phyloP scores from a whole-genome alignment of 2,329 filamentous ascomycete genomes.

The Paraphoma chrysanthemicola region DNA sequence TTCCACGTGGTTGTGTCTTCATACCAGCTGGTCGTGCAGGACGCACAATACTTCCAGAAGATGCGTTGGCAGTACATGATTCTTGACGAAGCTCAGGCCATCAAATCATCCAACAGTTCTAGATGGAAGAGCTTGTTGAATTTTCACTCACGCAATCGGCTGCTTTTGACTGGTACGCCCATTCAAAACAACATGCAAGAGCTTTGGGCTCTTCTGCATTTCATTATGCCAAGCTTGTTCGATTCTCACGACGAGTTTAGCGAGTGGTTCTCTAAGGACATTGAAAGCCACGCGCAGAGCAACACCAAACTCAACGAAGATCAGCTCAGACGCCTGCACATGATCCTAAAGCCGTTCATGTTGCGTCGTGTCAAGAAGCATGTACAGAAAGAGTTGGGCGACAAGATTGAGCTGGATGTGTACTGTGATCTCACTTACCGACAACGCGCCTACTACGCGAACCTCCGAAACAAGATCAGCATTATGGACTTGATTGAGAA shows the following conservation, averaged over 20 bases:
- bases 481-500: conserved; percentile 99
- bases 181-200: conserved; percentile 99
- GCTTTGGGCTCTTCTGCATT: conserved; percentile 95
- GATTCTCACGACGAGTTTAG: conserved; percentile 93
- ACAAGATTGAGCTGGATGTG: conserved; percentile 97
- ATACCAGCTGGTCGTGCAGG: conserved; percentile 95
- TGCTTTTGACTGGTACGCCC: conserved; percentile 92
- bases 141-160: conserved; percentile 93
- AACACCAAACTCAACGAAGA: conserved; percentile 99
- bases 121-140: conserved; percentile 94
- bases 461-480: conserved; percentile 94
- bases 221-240: conserved; percentile 99
- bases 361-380: conserved; percentile 99
- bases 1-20: conserved; percentile 98
- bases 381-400: conserved; percentile 96
- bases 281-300: conserved; percentile 97
- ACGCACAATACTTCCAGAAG: conserved; percentile 98
- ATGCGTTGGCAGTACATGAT: conserved; percentile 99
- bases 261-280: conserved; percentile 94
- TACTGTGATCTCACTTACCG: conserved; percentile 97
- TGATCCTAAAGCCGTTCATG: conserved; percentile 99
- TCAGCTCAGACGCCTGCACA: conserved; percentile 93
- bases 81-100: conserved; percentile 95
- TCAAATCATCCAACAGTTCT: conserved; percentile 96
- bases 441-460: conserved; percentile 91